A percentile compares a stretch with the other conserved stretches of the same genome.
These are phyloP conservation scores for Trametes elegans DNA, from an alignment of 768 basidiomycete species.

Conservation along the genomic window DNA sequence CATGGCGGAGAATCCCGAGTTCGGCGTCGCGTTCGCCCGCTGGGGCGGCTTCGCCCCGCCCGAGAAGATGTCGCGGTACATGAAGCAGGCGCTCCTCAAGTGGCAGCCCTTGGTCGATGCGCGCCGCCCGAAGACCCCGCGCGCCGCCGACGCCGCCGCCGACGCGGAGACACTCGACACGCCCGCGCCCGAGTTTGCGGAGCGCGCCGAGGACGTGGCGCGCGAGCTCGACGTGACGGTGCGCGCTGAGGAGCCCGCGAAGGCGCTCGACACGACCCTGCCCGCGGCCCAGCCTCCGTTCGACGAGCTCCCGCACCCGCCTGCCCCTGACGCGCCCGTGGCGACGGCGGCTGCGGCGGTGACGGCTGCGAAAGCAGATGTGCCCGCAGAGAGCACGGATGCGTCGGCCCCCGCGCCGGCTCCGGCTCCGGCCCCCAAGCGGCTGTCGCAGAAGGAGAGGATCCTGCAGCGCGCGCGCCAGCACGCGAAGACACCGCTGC, in stretches of 20 bases:
- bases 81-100: not conserved
- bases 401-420: not conserved
- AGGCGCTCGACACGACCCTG: not conserved
- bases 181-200: not conserved
- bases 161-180: not conserved
- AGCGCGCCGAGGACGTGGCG: not conserved
- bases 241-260: not conserved
- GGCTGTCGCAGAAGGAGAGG: slow-evolving; percentile 17
- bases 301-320: not conserved
- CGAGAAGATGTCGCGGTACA: too few species aligned
- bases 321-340: not conserved
- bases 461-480: slow-evolving; percentile 25
- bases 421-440: not conserved
- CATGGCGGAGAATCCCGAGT: not conserved
- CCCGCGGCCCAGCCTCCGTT: not conserved
- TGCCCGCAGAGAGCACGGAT: not conserved
- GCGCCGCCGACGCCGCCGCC: not conserved
- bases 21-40: slow-evolving; percentile 12
- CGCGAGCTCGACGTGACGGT: not conserved
- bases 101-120: not conserved
- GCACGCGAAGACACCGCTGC: slow-evolving; percentile 22
- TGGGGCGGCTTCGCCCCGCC: slow-evolving; percentile 22
- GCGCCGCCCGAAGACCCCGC: not conserved
- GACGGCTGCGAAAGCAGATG: not conserved
- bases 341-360: not conserved